Evolutionary conservation across 768 basidiomycete genomes (phyloP).

Genomic region (Macrocybe gigantea): DNA sequence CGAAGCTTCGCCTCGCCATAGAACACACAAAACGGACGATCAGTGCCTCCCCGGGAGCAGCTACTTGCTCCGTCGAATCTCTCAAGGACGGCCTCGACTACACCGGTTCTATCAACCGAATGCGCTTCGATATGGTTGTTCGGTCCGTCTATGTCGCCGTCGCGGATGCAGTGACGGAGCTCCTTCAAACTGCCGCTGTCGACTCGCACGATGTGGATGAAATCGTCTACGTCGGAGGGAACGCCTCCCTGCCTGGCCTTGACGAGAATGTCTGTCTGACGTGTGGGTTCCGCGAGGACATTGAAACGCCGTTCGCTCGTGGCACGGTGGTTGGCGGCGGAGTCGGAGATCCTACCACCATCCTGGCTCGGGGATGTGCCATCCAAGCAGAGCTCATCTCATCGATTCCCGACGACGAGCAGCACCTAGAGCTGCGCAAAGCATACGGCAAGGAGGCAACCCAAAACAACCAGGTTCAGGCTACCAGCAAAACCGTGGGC

Average conservation of each 20-base stretch:
- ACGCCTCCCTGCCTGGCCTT: conserved; percentile 68
- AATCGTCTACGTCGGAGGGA: conserved; percentile 76
- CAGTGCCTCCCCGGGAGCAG: conserved; percentile 80
- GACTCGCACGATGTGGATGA: conserved; percentile 72
- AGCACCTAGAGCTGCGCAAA: conserved; percentile 41
- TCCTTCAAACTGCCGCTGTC: conserved; percentile 45
- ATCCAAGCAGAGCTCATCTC: conserved; percentile 64
- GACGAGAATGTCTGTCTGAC: conserved; percentile 46
- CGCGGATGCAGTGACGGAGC: conserved; percentile 39
- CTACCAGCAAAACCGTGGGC: conserved; percentile 60
- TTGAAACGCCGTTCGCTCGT: conserved; percentile 59
- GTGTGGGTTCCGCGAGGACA: conserved; percentile 53
- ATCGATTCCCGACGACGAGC: conserved; percentile 36
- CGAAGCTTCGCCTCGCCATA: conserved; percentile 88
- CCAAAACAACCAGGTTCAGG: conserved; percentile 38
- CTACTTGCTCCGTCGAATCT: conserved; percentile 88
- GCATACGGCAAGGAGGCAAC: conserved; percentile 35
- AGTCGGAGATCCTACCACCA: conserved; percentile 70
- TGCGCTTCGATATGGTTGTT: conserved; percentile 61
- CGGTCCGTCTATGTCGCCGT: conserved; percentile 56
- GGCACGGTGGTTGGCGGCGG: conserved; percentile 70
- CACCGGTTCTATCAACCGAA: conserved; percentile 48
- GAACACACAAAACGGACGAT: conserved; percentile 95
- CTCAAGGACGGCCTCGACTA: conserved; percentile 93
- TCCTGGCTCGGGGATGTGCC: conserved; percentile 73